A percentile compares a stretch with the other conserved stretches of the same genome.
phyloP scores from a whole-genome alignment of 164 flowering plant species.

The Tetrastigma voinierianum region DNA sequence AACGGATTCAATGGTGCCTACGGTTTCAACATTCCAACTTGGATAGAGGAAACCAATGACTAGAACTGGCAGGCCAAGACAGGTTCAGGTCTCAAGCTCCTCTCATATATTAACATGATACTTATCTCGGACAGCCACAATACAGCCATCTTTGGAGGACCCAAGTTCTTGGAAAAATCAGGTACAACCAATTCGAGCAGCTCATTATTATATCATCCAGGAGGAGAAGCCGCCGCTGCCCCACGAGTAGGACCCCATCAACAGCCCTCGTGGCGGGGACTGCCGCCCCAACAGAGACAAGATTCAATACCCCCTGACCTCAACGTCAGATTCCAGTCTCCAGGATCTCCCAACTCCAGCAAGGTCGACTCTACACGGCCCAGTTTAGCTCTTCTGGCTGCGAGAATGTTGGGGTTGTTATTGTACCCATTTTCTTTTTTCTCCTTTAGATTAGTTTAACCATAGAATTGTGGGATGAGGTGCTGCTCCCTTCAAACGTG shows the following conservation, averaged over 20 bases:
- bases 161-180: slow-evolving; percentile 15
- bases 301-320: slow-evolving; percentile 55
- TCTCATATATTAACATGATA: slow-evolving; percentile 15
- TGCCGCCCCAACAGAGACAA: slow-evolving; percentile 24
- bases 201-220: slow-evolving; percentile 13
- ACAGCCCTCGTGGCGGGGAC: slow-evolving; percentile 28
- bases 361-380: slow-evolving; percentile 51
- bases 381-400: slow-evolving; percentile 62
- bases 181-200: slow-evolving; percentile 16
- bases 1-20: slow-evolving; percentile 31
- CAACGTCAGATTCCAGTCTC: slow-evolving; percentile 51
- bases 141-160: slow-evolving; percentile 9
- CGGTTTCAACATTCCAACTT: no score
- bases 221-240: slow-evolving; percentile 10
- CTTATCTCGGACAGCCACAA: slow-evolving; percentile 27
- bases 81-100: slow-evolving; percentile 17
- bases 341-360: slow-evolving; percentile 45
- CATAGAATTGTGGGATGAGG: slow-evolving; percentile 11
- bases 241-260: slow-evolving; percentile 11
- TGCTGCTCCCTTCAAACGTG: slow-evolving; percentile 4
- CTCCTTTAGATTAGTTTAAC: slow-evolving; percentile 6
- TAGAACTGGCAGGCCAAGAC: slow-evolving; percentile 10
- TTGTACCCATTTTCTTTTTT: slow-evolving; percentile 7
- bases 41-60: no score
- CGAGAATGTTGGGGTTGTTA: slow-evolving; percentile 26